A percentile compares a stretch with the other conserved stretches of the same genome.
These are phyloP conservation scores for Suillus sp. DNA, from an alignment of 768 basidiomycete species.

Conservation along the genomic window DNA sequence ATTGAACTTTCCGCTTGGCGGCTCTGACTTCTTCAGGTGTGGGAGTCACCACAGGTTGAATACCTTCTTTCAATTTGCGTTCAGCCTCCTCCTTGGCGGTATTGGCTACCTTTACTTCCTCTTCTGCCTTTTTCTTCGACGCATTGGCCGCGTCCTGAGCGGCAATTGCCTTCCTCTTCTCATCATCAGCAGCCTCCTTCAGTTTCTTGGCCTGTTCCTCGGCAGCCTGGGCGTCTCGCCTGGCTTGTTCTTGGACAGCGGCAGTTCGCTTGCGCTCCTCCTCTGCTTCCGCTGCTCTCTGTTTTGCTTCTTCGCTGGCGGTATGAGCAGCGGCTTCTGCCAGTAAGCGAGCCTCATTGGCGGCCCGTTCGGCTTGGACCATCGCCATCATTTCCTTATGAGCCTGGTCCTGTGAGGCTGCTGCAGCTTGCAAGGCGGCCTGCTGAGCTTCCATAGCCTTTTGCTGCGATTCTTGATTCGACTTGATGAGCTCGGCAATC, in stretches of 20 bases:
- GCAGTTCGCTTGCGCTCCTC: conserved; percentile 17
- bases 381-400: conserved; percentile 9
- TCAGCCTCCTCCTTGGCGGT: conserved; percentile 15
- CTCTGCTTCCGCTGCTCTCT: conserved; percentile 10
- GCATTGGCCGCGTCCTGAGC: conserved; percentile 20
- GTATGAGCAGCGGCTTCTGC: conserved; percentile 14
- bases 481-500: neutral
- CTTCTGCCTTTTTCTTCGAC: conserved; percentile 15
- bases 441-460: conserved; percentile 1
- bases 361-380: conserved; percentile 4
- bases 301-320: conserved; percentile 3
- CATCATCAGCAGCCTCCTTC: conserved; percentile 22
- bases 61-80: conserved; percentile 27
- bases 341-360: conserved; percentile 3
- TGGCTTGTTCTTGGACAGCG: conserved; percentile 15
- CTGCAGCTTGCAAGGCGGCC: neutral
- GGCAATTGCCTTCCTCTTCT: conserved; percentile 22
- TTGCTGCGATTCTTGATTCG: conserved; percentile 5
- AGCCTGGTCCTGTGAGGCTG: conserved; percentile 2
- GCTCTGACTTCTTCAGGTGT: conserved; percentile 28
- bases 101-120: conserved; percentile 16
- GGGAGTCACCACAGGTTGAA: conserved; percentile 34
- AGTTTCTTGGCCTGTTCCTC: conserved; percentile 10
- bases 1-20: conserved; percentile 28
- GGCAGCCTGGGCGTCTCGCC: conserved; percentile 13